Evolutionary conservation across 2,329 filamentous ascomycete species (phyloP), one percentile per base, ranked within the genome.

Genomic region (Trichoderma sp.): DNA sequence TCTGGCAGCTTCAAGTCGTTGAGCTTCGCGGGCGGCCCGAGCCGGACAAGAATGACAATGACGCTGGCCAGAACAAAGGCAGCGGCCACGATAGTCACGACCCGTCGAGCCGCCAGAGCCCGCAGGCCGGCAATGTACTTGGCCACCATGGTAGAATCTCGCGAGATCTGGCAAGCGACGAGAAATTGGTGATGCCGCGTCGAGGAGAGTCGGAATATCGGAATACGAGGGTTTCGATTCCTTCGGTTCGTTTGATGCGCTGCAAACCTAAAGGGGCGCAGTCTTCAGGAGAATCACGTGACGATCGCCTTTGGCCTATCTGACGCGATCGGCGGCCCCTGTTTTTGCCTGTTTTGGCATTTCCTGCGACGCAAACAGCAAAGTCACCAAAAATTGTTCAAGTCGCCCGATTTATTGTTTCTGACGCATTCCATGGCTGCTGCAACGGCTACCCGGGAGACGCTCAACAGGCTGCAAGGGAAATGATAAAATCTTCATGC

Each of bases 101-200:
- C 29, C 38, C 75, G 53, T n/a, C 64, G 64, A 24, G 65, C 75
- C 18, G 72, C 53, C 41, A 76, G 31, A 31, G 69, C 68, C 69
- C 45, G 68, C 62, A 76, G 56, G 38, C 75, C 71, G 60, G 69
- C 64, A 45, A 76, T 59, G 56, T 76, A 74, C 69, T 76, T 73
- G 69, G 31, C 63, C 71, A 76, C 75, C 75, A 76, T 74, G 56
- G 21, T 63, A 53, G 60, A 38, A 18, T 18, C 16, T 41, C 38
- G 14, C 18, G 53, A 62, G 38, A 24, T 73, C 41, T 41, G 38
- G 29, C 29, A 35, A 11, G 31, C 56, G 75, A 69, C 75, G 65
- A 62, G 60, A 71, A 71, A 75, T 68, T 29, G 63, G 38, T 33
- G 27, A 74, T 63, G 50, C 62, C n/a, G 18, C 63, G 33, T 56